Evolutionary conservation across 148 eudicot species (phyloP), one percentile per base, ranked within the genome.

Genomic region (Linanthus parryae): DNA sequence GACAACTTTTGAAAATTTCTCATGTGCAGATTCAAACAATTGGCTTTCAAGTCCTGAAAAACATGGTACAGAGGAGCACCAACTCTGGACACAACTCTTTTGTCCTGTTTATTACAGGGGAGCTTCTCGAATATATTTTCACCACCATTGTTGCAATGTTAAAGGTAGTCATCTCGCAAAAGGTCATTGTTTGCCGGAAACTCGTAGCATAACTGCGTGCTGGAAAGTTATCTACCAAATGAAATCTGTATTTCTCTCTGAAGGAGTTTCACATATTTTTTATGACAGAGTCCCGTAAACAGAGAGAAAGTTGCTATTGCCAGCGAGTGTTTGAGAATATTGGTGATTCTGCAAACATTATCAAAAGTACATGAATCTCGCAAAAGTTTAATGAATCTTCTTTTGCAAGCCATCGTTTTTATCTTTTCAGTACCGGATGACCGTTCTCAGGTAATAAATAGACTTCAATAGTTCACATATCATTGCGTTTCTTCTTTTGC

Each of bases 291-390:
- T 67, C 74, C 87, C 37, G 65, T 80, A 58, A 75, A 73, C 21
- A 64, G 67, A 73, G 99, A 82, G 68, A 80, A 85, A 59, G 74
- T 81, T 49, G 65, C 83, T 52, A 63, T 92, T 66, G 79, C 68
- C 56, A 84, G 82, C 48, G 99, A 92, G 68, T 88, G 94, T 63
- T 67, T 92, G 74, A 87, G 70, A 76, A 78, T 81, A 65, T 63
- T 92, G 59, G 74, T 82, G 78, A 92, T 88, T 63, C 76, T 88
- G 69, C 96, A 92, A 44, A 73, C 94, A 36, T 66, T 88, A 49
- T 76, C 96, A 36, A 79, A 70, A 56, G 78, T 65, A 34, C 72
- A 42, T 56, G 83, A 79, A 47, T 79, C 79, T 59, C 88, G 75
- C 68, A 82, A 78, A 67, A 73, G 73, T 66, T 62, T 84, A 22